These are phyloP conservation scores for Rhizopus arrhizus DNA, from an alignment of 371 early-diverging fungal species.

Conservation along the genomic window DNA sequence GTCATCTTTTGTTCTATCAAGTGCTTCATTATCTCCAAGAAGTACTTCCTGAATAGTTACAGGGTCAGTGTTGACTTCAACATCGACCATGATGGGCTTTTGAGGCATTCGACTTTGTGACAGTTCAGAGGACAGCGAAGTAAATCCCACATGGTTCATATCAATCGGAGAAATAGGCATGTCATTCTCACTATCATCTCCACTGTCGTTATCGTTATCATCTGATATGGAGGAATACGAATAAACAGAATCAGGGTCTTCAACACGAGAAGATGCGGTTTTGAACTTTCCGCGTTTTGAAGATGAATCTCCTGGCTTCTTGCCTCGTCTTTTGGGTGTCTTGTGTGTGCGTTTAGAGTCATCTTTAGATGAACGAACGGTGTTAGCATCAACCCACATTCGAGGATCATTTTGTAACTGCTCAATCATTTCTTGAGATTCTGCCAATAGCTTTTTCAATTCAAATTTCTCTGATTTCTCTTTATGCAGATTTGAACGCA, in stretches of 20 bases:
- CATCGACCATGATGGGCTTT: slow-evolving; percentile 22
- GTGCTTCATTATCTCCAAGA: slow-evolving; percentile 20
- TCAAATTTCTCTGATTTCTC: slow-evolving; percentile 67
- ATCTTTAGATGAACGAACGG: slow-evolving; percentile 14
- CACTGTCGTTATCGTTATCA: slow-evolving; percentile 26
- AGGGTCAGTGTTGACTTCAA: slow-evolving; percentile 23
- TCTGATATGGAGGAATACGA: slow-evolving; percentile 35
- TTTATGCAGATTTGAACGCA: slow-evolving; percentile 46
- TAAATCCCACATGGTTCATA: slow-evolving; percentile 19
- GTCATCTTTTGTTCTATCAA: slow-evolving; percentile 10
- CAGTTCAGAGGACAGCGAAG: slow-evolving; percentile 32
- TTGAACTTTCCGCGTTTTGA: slow-evolving; percentile 1
- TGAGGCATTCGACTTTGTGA: slow-evolving; percentile 27
- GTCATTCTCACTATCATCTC: slow-evolving; percentile 19
- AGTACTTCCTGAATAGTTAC: slow-evolving; percentile 13
- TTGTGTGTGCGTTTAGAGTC: slow-evolving; percentile 15
- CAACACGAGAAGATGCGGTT: slow-evolving; percentile 16
- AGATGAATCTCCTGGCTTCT: slow-evolving; percentile 12
- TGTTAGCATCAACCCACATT: slow-evolving; percentile 43
- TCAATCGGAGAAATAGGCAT: background rate
- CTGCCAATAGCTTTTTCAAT: slow-evolving; percentile 60
- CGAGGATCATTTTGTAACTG: slow-evolving; percentile 60
- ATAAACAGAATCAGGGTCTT: slow-evolving; percentile 15
- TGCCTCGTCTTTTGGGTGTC: slow-evolving; percentile 9
- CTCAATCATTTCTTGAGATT: slow-evolving; percentile 66